Conservation (phyloP, 2,329 filamentous ascomycete genomes). For the Beauveria sp. region DNA sequence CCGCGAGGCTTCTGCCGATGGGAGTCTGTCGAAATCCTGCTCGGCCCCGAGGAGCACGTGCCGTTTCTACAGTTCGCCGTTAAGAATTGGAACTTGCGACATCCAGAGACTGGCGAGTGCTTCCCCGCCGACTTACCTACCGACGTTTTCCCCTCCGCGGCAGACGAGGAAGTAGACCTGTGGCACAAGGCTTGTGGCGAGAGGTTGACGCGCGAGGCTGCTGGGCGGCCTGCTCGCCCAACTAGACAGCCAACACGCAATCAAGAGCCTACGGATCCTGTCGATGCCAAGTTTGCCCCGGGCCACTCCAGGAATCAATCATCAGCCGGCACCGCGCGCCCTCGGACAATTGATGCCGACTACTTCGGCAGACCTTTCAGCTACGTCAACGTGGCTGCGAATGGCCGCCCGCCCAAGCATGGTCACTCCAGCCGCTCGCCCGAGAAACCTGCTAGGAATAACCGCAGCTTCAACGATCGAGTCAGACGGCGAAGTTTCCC, state of each 20-base stretch:
- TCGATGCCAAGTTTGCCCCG: conserved; percentile 31
- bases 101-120: conserved; percentile 63
- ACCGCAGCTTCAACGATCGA: conserved; percentile 33
- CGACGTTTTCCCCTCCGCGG: conserved; percentile 59
- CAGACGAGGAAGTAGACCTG: conserved; percentile 71
- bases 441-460: conserved; percentile 23
- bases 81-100: conserved; percentile 64
- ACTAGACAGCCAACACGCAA: conserved; percentile 15
- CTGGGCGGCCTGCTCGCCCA: conserved; percentile 25
- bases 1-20: conserved; percentile 81
- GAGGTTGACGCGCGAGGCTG: conserved; percentile 56
- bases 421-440: conserved; percentile 25
- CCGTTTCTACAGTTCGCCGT: conserved; percentile 76
- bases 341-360: conserved; percentile 23
- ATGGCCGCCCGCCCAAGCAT: conserved; percentile 26
- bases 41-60: conserved; percentile 83
- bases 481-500: conserved; percentile 43
- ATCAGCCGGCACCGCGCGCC: conserved; percentile 17
- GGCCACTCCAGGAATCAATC: conserved; percentile 26
- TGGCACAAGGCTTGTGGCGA: conserved; percentile 80
- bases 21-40: conserved; percentile 84
- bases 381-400: conserved; percentile 35
- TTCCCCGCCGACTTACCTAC: conserved; percentile 55
- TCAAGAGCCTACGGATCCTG: conserved; percentile 20
- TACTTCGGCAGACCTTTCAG: conserved; percentile 28